phyloP scores from a whole-genome alignment of 345 rosid species.

The Sisymbrium irio region DNA sequence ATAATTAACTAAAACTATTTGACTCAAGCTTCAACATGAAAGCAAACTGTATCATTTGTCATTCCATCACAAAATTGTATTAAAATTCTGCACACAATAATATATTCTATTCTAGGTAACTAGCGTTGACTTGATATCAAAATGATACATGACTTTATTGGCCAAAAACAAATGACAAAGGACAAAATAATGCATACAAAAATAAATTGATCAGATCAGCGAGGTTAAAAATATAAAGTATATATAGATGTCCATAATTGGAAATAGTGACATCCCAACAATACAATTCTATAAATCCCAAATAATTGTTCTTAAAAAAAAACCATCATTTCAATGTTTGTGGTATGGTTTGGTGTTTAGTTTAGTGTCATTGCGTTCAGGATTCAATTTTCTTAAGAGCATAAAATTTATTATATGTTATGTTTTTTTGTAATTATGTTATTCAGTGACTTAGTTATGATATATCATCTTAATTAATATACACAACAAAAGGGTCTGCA shows the following conservation, averaged over 20 bases:
- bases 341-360: background rate
- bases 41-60: background rate
- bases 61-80: background rate
- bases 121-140: constrained; percentile 1
- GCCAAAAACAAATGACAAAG: background rate
- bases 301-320: background rate
- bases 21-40: background rate
- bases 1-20: background rate
- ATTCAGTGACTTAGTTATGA: no score
- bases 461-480: no score
- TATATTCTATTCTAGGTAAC: background rate
- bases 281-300: background rate
- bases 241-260: background rate
- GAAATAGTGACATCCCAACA: constrained; percentile 25
- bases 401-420: no score
- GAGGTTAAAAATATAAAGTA: background rate
- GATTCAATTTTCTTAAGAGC: no score
- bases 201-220: background rate
- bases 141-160: background rate
- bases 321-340: background rate
- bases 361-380: background rate
- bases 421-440: no score
- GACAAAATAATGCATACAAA: constrained; percentile 1
- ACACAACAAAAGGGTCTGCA: no score
- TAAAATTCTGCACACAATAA: background rate